Evolutionary conservation across 2,329 filamentous ascomycete species (phyloP).

Genomic region (Elsinoe arachidis): DNA sequence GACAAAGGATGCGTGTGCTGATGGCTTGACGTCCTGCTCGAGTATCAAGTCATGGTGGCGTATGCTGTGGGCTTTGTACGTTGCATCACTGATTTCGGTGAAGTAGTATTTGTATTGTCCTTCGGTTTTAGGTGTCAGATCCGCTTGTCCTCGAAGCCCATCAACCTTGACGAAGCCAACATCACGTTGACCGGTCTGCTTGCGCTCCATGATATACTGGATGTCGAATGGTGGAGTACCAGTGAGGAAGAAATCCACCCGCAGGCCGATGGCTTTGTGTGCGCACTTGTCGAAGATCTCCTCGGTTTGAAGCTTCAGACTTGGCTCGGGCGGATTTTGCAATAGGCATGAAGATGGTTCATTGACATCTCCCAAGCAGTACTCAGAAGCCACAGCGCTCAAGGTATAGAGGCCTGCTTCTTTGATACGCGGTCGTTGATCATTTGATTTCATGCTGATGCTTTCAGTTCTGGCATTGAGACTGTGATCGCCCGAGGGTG

Average conservation of each 20-base stretch:
- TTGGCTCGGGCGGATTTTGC: conserved; percentile 82
- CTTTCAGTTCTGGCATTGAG: conserved; percentile 26
- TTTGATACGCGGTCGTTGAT: conserved; percentile 59
- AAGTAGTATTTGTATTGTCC: conserved; percentile 86
- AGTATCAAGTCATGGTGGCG: conserved; percentile 55
- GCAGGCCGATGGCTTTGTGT: conserved; percentile 82
- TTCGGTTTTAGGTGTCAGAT: conserved; percentile 70
- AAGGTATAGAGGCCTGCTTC: conserved; percentile 81
- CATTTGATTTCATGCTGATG: conserved; percentile 52
- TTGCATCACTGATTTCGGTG: conserved; percentile 66
- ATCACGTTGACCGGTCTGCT: conserved; percentile 43
- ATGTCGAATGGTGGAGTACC: conserved; percentile 89
- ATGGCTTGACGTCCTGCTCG: conserved; percentile 87
- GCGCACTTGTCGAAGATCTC: conserved; percentile 92
- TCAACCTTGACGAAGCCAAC: conserved; percentile 50
- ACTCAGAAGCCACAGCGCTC: conserved; percentile 67
- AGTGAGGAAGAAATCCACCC: conserved; percentile 79
- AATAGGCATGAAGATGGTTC: conserved; percentile 92
- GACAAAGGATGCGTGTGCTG: conserved; percentile 67
- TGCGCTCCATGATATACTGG: conserved; percentile 61
- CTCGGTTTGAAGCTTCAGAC: conserved; percentile 62
- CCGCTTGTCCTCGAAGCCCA: conserved; percentile 73
- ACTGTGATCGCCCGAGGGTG: conserved; percentile 57
- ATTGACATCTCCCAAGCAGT: conserved; percentile 77
- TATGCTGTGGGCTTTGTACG: conserved; percentile 63